Evolutionary conservation across 352 stramenopile species (phyloP), one percentile per base, ranked within the genome.

Genomic region (Pythium dissimile): DNA sequence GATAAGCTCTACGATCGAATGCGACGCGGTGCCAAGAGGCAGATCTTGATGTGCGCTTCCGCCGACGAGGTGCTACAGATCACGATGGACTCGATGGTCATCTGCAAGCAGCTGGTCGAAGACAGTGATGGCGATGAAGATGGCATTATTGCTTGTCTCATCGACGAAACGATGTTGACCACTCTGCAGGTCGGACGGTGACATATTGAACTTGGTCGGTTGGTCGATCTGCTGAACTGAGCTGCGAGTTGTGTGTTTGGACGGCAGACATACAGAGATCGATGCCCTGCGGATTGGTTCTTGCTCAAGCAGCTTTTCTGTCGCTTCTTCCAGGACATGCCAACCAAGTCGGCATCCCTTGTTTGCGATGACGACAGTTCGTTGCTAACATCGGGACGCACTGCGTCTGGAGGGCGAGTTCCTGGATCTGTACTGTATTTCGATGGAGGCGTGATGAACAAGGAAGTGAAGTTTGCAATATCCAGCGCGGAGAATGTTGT

Each of bases 1-100:
- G 83, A 95, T 69, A 95, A 81, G 73, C 82, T 97, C 18, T 97
- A 96, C 67, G 89, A 96, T 35, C 70, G 97, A 47, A 96, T 97
- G 82, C 86, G 86, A 45, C 94, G 95, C 84, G 87, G 85, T 12
- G 92, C 96, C 69, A 96, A 97, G 70, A 93, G 92, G 64, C 89
- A 97, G 59, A 55, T 96, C 8, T 37, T 97, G 28, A 73, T 70
- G 9, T 90, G 73, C 52, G 76, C 74, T 11, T 88, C 75, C 13
- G 76, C 81, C 5, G 72, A 90, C 28, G 76, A 94, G 44, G 59
- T 95, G n/a, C 57, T 96, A 11, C 71, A 91, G 39, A 74, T 96
- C 21, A 95, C 84, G 11, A 77, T 94, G 66, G 91, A 92, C 53
- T 88, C 93, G 38, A 62, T 95, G 28, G 55, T 72, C 11, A 81